Base-by-base conservation (phyloP, 1,284 basidiomycete genomes). In the Inonotus obliquus region DNA sequence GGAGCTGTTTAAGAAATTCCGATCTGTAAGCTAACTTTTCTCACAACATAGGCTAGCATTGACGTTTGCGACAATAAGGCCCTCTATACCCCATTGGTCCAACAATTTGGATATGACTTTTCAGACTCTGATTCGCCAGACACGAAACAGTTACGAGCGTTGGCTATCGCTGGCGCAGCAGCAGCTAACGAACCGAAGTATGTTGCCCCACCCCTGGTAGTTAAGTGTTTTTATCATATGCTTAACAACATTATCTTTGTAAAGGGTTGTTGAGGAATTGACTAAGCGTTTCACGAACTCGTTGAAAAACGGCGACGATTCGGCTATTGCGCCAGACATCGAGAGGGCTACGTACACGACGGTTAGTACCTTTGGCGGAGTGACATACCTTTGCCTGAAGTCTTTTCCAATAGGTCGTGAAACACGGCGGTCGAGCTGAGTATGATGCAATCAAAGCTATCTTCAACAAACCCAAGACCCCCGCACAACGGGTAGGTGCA, bases 61-160 rank as follows among this genome's bases (percentile, higher is more conserved):
- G 14, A 51, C 38, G 6, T 47, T 17, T 13, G 29, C 61, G 23
- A 66, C 29, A 53, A 54, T 2, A 61, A 91, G 89, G 72, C 74
- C 38, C 78, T 97, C 44, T 94, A 93, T 75, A 80, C 80, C 53
- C 96, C 95, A 5, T 73, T 96, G 39, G 91, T 94, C 35, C 77
- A 91, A 57, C 81, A 80, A 68, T 81, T 97, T 54, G 93, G 94
- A 14, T 96, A 89, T 70, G 88, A 92, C 55, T 91, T 90, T 72
- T 73, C 77, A 3, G 77, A 81, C 14, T 75, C 77, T 38, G 96
- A 99, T 65, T 79, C 85, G 19, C 78, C 85, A 27, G 93, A 93
- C 66, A 80, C 81, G 48, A 83, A 86, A 49, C 84, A 91, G 69
- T 77, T 98, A 58, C 85, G 96, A 47, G 90, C 92, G 7, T 78